Evolutionary conservation across 2,329 filamentous ascomycete species (phyloP).

Genomic region (Mycosphaerella arachidis): DNA sequence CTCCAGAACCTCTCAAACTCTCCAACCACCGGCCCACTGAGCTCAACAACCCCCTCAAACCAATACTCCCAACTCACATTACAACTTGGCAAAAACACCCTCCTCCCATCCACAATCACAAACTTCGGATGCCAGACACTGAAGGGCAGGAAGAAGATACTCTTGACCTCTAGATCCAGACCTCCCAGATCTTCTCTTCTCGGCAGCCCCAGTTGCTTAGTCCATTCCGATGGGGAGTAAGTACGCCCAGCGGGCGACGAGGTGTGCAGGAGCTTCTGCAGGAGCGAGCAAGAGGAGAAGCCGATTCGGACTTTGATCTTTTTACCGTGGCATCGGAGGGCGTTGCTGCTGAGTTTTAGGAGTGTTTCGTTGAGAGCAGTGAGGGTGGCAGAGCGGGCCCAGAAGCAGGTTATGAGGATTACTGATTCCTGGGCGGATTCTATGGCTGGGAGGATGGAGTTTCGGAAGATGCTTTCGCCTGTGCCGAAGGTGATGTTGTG

Average conservation of each 20-base stretch:
- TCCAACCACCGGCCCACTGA: slow-evolving; percentile 58
- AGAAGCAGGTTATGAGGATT: slow-evolving; percentile 78
- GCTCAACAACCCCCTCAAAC: slow-evolving; percentile 71
- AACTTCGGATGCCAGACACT: slow-evolving; percentile 89
- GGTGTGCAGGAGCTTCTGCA: slow-evolving; percentile 72
- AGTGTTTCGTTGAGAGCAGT: slow-evolving; percentile 56
- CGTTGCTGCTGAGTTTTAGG: slow-evolving; percentile 52
- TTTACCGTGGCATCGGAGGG: slow-evolving; percentile 21
- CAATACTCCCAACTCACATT: slow-evolving; percentile 86
- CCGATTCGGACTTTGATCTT: slow-evolving; percentile 64
- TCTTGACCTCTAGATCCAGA: slow-evolving; percentile 68
- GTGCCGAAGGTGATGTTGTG: slow-evolving; percentile 42
- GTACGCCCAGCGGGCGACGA: slow-evolving; percentile 57
- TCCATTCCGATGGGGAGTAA: slow-evolving; percentile 60
- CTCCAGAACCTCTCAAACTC: slow-evolving; percentile 64
- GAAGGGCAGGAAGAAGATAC: slow-evolving; percentile 72
- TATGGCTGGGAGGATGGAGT: slow-evolving; percentile 57
- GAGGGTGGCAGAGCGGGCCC: slow-evolving; percentile 63
- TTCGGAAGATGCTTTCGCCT: slow-evolving; percentile 39
- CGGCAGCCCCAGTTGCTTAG: slow-evolving; percentile 59
- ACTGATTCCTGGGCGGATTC: slow-evolving; percentile 59
- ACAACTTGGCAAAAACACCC: slow-evolving; percentile 69
- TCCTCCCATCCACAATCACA: slow-evolving; percentile 64
- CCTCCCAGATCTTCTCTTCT: slow-evolving; percentile 49
- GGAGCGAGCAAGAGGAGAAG: slow-evolving; percentile 67